Evolutionary conservation across 306 rosid species (phyloP), one percentile per base, ranked within the genome.

Genomic region (Cucurbita ficifolia): DNA sequence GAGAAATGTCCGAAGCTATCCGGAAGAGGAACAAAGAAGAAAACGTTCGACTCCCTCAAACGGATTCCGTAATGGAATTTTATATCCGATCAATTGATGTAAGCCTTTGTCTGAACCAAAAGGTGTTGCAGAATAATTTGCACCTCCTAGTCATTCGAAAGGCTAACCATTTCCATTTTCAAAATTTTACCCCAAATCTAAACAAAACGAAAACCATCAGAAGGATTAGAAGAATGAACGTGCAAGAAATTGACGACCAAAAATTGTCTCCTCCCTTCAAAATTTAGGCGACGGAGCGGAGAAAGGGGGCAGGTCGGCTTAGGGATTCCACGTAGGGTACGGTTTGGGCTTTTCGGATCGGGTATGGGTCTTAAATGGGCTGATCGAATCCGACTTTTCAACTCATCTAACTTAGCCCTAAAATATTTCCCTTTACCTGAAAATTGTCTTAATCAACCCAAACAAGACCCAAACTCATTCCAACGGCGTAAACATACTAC

Each of bases 81-180:
- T 0, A 58, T 43, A 45, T 46, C 56, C 73, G 22, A 46, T 68
- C 21, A 12, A 59, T 40, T 24, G 43, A 36, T 82, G 21, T 82
- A 9, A 22, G 85, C 83, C 83, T 59, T 80, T 61, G 83, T 79
- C 86, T 82, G 83, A 82, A 82, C 86, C 86, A 82, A 36, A 76
- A 61, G 82, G 76, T 19, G 70, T 70, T 0, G 63, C 24, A 55
- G 21, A 11, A 19, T 22, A 54, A 22, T 58, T 18, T 4, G 39
- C 61, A 43, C 75, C 82, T 50, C 7, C 70, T 61, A 68, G 77
- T 74, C 80, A 83, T 79, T 83, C 83, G 17, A 57, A 8, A 7
- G 53, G 83, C 79, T 75, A 16, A 10, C 8, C 50, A 53, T 63
- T 19, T 48, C 18, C 17, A 42, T 7, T 17, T 58, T 17, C 40